phyloP scores from a whole-genome alignment of 495 filamentous ascomycete genomes.

The Rusavskia elegans region DNA sequence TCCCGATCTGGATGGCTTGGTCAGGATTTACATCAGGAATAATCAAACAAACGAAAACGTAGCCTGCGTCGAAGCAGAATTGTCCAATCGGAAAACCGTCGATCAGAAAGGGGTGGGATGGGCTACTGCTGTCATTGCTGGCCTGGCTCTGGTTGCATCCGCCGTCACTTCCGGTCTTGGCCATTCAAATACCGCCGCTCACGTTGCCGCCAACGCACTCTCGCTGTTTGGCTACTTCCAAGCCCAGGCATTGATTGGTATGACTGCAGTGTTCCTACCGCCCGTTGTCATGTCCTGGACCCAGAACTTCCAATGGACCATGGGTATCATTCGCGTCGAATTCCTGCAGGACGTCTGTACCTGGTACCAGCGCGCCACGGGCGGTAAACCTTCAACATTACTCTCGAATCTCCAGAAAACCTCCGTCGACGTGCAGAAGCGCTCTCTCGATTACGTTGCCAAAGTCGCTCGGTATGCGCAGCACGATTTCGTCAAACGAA shows the following conservation, averaged over 20 bases:
- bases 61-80: constrained; percentile 73
- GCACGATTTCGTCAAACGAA: constrained; percentile 31
- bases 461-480: constrained; percentile 30
- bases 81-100: constrained; percentile 90
- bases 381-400: constrained; percentile 69
- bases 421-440: constrained; percentile 76
- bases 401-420: constrained; percentile 56
- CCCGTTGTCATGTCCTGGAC: constrained; percentile 90
- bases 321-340: constrained; percentile 81
- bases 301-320: constrained; percentile 96
- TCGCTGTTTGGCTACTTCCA: constrained; percentile 95
- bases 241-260: constrained; percentile 86
- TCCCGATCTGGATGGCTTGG: constrained; percentile 83
- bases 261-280: constrained; percentile 70
- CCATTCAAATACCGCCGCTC: constrained; percentile 91
- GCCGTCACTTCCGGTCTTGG: constrained; percentile 70
- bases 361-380: constrained; percentile 93
- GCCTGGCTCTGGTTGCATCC: constrained; percentile 66
- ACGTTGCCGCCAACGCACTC: constrained; percentile 83
- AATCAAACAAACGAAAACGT: constrained; percentile 44
- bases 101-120: constrained; percentile 80
- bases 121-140: constrained; percentile 74
- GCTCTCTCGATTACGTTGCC: constrained; percentile 31
- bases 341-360: constrained; percentile 83
- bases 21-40: constrained; percentile 62